Conservation (phyloP, 2,329 filamentous ascomycete species). For the Endothia cerciana region DNA sequence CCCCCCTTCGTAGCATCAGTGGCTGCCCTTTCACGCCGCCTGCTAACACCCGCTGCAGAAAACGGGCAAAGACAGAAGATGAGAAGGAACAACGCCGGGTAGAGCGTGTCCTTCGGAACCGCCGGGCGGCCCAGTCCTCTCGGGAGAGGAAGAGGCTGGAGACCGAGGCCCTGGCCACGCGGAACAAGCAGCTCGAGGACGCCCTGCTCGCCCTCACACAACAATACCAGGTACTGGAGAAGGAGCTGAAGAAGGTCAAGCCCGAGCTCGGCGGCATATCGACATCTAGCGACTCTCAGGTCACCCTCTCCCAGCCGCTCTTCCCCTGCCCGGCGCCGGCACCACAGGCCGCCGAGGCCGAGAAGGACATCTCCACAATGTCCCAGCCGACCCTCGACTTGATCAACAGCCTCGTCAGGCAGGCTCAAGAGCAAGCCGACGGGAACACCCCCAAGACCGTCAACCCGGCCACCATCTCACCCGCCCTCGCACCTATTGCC, state of each 20-base stretch:
- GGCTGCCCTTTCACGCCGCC: background rate
- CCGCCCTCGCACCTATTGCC: conserved; percentile 56
- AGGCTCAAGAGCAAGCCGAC: conserved; percentile 44
- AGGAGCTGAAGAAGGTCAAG: conserved; percentile 55
- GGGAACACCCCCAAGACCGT: conserved; percentile 47
- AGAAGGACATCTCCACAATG: conserved; percentile 5
- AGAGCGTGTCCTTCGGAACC: conserved; percentile 94
- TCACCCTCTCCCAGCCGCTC: conserved; percentile 63
- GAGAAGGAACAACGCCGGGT: conserved; percentile 98
- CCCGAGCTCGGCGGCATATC: conserved; percentile 48
- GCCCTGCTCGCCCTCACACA: conserved; percentile 64
- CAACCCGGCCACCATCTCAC: conserved; percentile 65
- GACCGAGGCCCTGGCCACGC: conserved; percentile 81
- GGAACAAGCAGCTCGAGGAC: conserved; percentile 72
- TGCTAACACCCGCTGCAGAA: conserved; percentile 55
- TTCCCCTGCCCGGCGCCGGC: conserved; percentile 43
- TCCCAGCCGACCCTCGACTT: conserved; percentile 33
- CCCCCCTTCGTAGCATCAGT: conserved; percentile 16
- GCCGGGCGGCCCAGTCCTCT: conserved; percentile 94
- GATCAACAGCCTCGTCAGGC: conserved; percentile 48
- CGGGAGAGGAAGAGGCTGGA: conserved; percentile 88
- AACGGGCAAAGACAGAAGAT: conserved; percentile 97
- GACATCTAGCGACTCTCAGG: conserved; percentile 49
- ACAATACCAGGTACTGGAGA: conserved; percentile 51
- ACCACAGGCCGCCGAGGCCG: conserved; percentile 4